Conservation (phyloP, 495 filamentous ascomycete genomes). For the Aspergillus olivimuriae region DNA sequence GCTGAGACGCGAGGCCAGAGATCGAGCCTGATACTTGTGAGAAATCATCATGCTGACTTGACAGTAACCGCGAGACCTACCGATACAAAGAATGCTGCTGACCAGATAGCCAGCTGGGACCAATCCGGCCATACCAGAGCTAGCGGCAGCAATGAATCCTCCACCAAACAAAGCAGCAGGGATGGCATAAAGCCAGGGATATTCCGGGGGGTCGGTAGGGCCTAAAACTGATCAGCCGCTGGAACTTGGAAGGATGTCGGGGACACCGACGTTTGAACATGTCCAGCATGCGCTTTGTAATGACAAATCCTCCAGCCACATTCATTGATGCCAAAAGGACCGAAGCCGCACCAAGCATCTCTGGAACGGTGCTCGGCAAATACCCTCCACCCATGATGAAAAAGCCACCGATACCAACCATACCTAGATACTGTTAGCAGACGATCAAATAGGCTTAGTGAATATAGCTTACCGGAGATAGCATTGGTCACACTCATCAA, state of each 20-base stretch:
- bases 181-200: slow-evolving; percentile 74
- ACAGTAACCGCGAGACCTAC: slow-evolving; percentile 11
- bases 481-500: slow-evolving; percentile 85
- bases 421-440: slow-evolving; percentile 29
- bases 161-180: slow-evolving; percentile 68
- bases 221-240: slow-evolving; percentile 29
- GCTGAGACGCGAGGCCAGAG: slow-evolving; percentile 65
- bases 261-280: slow-evolving; percentile 64
- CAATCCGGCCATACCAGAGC: slow-evolving; percentile 69
- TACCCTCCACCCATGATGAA: slow-evolving; percentile 76
- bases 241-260: neutral
- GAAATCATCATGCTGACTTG: neutral
- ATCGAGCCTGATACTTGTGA: slow-evolving; percentile 49
- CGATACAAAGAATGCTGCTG: slow-evolving; percentile 71
- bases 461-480: slow-evolving; percentile 54
- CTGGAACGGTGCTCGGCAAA: slow-evolving; percentile 67
- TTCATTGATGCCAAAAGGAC: slow-evolving; percentile 79
- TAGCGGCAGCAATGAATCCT: slow-evolving; percentile 67
- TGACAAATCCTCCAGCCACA: slow-evolving; percentile 74
- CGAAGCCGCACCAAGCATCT: slow-evolving; percentile 66
- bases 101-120: slow-evolving; percentile 77
- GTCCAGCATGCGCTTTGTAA: slow-evolving; percentile 85
- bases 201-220: slow-evolving; percentile 73
- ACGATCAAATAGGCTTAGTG: neutral
- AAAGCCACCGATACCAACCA: slow-evolving; percentile 77